A percentile compares a stretch with the other conserved stretches of the same genome.
phyloP scores from a whole-genome alignment of 2,329 filamentous ascomycete species.

The Daldinia sp. region DNA sequence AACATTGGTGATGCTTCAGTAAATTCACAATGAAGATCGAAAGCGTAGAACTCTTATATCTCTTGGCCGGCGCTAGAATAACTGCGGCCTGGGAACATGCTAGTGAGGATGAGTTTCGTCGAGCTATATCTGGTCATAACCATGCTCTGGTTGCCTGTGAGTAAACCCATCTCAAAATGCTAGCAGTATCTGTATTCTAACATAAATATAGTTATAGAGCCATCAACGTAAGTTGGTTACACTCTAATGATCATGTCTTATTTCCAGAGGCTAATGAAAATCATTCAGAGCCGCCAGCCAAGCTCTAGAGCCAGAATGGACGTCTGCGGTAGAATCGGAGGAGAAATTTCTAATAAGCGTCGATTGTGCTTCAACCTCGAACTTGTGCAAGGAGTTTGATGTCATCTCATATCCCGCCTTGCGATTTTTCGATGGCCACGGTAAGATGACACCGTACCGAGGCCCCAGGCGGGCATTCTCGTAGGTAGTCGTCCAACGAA shows the following conservation, averaged over 20 bases:
- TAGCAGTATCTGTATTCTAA: neutral
- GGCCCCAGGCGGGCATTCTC: conserved; percentile 56
- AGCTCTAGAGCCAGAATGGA: conserved; percentile 55
- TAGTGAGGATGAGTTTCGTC: conserved; percentile 46
- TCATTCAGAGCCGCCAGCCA: conserved; percentile 49
- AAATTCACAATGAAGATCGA: conserved; percentile 41
- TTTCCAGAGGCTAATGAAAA: conserved; percentile 17
- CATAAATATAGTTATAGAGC: conserved; percentile 40
- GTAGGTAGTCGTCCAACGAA: conserved; percentile 46
- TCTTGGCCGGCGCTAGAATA: conserved; percentile 20
- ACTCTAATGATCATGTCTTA: neutral
- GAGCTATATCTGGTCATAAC: conserved; percentile 46
- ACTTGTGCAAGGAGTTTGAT: conserved; percentile 57
- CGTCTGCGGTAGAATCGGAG: conserved; percentile 42
- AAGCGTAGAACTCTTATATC: conserved; percentile 30
- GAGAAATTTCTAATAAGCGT: conserved; percentile 52
- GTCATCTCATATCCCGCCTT: conserved; percentile 62
- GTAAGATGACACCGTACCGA: conserved; percentile 56
- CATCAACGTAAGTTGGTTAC: conserved; percentile 44
- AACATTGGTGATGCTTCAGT: conserved; percentile 12
- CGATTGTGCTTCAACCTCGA: conserved; percentile 55
- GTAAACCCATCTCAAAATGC: conserved; percentile 20
- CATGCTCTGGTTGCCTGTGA: conserved; percentile 51
- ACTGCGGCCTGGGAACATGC: conserved; percentile 46
- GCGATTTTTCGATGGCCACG: conserved; percentile 56